Evolutionary conservation across 2,329 filamentous ascomycete genomes (phyloP).

Genomic region (Hawksworthiomyces lignivorus): DNA sequence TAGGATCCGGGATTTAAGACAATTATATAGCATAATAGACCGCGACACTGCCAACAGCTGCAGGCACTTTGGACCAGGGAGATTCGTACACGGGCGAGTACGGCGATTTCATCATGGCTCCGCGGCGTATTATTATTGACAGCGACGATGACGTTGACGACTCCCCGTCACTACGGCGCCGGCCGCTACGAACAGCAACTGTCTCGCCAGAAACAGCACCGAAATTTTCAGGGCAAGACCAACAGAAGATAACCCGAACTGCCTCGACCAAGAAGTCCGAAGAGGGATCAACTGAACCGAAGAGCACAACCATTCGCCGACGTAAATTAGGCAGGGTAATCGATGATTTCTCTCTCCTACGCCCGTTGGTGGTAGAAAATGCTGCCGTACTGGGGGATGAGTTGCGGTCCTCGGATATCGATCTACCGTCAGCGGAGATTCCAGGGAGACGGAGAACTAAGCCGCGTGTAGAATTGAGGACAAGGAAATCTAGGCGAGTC

Average conservation of each 20-base stretch:
- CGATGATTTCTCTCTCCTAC: conserved; percentile 7
- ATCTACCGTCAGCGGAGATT: background rate
- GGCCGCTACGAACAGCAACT: background rate
- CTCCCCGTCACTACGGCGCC: background rate
- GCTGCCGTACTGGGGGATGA: no score
- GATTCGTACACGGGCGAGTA: no score
- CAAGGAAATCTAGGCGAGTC: conserved; percentile 6
- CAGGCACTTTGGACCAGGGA: no score
- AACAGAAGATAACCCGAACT: no score
- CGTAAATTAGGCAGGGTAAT: conserved; percentile 9
- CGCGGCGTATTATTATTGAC: conserved; percentile 10
- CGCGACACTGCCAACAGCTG: no score
- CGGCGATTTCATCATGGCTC: background rate
- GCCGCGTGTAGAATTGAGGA: conserved; percentile 8
- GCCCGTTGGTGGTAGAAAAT: conserved; percentile 1
- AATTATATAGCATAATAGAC: no score
- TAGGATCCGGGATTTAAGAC: no score
- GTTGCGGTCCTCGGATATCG: background rate
- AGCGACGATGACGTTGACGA: conserved; percentile 11
- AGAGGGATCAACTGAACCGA: background rate
- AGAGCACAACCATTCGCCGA: conserved; percentile 4
- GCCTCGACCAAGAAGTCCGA: no score
- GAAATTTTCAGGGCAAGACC: background rate
- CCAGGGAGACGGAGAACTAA: background rate
- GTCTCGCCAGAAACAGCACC: background rate